A percentile compares a stretch with the other conserved stretches of the same genome.
These are phyloP conservation scores for Ustanciosporium gigantosporum DNA, from an alignment of 1,284 basidiomycete species.

Conservation along the genomic window DNA sequence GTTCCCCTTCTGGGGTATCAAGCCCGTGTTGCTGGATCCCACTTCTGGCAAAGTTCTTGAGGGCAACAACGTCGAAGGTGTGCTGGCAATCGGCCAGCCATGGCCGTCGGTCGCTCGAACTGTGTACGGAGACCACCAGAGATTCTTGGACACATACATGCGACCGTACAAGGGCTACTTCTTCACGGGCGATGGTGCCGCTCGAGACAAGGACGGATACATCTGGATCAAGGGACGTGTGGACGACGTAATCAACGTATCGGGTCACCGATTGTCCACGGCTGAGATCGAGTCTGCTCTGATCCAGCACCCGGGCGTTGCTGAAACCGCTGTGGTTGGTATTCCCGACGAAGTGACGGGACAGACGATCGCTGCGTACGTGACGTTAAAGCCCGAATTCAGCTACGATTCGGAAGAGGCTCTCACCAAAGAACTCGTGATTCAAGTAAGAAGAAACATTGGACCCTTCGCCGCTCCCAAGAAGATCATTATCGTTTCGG, in stretches of 20 bases:
- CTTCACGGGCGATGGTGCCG: constrained; percentile 96
- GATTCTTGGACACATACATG: constrained; percentile 94
- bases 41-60: constrained; percentile 74
- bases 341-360: constrained; percentile 59
- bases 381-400: constrained; percentile 73
- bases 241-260: constrained; percentile 75
- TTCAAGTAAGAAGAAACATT: constrained; percentile 75
- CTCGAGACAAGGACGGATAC: constrained; percentile 91
- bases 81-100: constrained; percentile 80
- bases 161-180: constrained; percentile 71
- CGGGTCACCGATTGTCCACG: constrained; percentile 93
- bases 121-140: constrained; percentile 86
- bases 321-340: constrained; percentile 75
- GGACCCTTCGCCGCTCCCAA: constrained; percentile 79
- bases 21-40: constrained; percentile 85
- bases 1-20: constrained; percentile 95
- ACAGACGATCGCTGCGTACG: constrained; percentile 63
- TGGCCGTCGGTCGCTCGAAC: constrained; percentile 98
- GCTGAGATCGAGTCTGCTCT: constrained; percentile 97
- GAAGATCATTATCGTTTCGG: constrained; percentile 80
- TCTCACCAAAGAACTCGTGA: constrained; percentile 82
- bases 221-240: constrained; percentile 88
- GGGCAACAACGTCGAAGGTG: constrained; percentile 87
- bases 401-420: constrained; percentile 71
- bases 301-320: constrained; percentile 89